A percentile compares a stretch with the other conserved stretches of the same genome.
These are phyloP conservation scores for Alternaria incomplexa DNA, from an alignment of 2,329 filamentous ascomycete species.

Conservation along the genomic window DNA sequence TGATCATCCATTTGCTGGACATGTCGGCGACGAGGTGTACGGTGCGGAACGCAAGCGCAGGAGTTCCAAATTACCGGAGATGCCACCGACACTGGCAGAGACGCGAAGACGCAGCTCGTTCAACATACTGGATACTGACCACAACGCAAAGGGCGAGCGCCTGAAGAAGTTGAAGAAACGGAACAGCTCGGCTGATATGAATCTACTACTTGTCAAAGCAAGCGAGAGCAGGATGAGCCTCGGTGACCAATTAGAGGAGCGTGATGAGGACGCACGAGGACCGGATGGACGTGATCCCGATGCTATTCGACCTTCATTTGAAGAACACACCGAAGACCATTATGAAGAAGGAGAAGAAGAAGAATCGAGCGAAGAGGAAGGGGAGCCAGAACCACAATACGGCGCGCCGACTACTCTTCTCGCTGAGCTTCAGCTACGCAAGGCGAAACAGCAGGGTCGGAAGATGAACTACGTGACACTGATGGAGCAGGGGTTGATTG, in stretches of 20 bases:
- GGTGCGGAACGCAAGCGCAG: constrained; percentile 55
- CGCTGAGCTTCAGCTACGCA: constrained; percentile 89
- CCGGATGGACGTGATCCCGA: constrained; percentile 25
- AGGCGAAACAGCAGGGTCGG: constrained; percentile 83
- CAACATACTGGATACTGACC: constrained; percentile 46
- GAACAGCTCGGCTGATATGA: constrained; percentile 48
- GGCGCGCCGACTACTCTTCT: constrained; percentile 87
- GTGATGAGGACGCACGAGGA: constrained; percentile 39
- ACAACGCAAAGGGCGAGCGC: constrained; percentile 44
- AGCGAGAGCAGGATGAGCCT: constrained; percentile 47
- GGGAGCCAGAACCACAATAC: constrained; percentile 56
- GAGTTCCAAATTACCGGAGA: constrained; percentile 47
- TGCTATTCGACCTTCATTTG: constrained; percentile 19
- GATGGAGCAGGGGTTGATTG: constrained; percentile 72
- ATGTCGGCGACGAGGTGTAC: constrained; percentile 77
- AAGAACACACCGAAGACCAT: constrained; percentile 18
- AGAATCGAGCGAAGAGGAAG: constrained; percentile 51
- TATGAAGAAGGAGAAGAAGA: constrained; percentile 51
- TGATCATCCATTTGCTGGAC: constrained; percentile 82
- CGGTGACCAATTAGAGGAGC: constrained; percentile 39
- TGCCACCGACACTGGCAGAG: constrained; percentile 26
- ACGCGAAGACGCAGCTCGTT: constrained; percentile 48
- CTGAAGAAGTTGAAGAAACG: constrained; percentile 51
- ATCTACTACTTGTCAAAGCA: constrained; percentile 40
- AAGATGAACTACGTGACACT: constrained; percentile 70